These are phyloP conservation scores for Sistotremastrum niveocremeum DNA, from an alignment of 768 basidiomycete species.

Conservation along the genomic window DNA sequence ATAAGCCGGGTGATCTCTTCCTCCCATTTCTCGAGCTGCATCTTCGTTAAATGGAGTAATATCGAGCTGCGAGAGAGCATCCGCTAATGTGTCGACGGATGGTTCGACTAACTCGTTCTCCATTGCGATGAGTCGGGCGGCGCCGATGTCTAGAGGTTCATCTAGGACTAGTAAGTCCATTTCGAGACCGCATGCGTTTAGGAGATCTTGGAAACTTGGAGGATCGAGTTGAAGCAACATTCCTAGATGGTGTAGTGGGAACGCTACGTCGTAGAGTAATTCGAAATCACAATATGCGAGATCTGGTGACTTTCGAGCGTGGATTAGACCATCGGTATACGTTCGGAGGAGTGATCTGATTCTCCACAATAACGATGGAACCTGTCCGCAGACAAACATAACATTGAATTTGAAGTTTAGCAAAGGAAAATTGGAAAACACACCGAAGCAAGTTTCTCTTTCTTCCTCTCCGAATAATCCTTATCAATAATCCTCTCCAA, in stretches of 20 bases:
- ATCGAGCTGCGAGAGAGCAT: background rate
- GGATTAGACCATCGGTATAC: constrained; percentile 12
- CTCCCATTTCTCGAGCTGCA: constrained; percentile 10
- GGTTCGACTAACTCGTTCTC: constrained; percentile 5
- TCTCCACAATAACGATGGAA: constrained; percentile 13
- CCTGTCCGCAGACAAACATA: constrained; percentile 3
- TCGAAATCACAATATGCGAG: constrained; percentile 16
- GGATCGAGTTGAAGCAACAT: constrained; percentile 15
- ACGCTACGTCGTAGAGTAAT: constrained; percentile 12
- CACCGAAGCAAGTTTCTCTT: too few species aligned
- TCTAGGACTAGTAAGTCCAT: constrained; percentile 16
- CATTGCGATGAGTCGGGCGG: constrained; percentile 11
- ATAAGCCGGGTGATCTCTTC: constrained; percentile 12
- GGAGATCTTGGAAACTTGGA: constrained; percentile 11
- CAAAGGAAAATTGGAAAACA: too few species aligned
- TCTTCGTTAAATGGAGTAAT: background rate
- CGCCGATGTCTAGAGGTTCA: constrained; percentile 17
- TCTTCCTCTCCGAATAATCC: too few species aligned
- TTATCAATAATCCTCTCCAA: too few species aligned
- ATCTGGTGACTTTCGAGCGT: constrained; percentile 7
- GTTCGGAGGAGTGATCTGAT: constrained; percentile 15
- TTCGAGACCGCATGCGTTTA: constrained; percentile 8
- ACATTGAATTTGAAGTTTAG: too few species aligned
- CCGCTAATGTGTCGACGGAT: constrained; percentile 12
- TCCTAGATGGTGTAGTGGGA: constrained; percentile 14